Base-by-base conservation (phyloP, 495 filamentous ascomycete species). In the Amphirosellinia nigrospora region DNA sequence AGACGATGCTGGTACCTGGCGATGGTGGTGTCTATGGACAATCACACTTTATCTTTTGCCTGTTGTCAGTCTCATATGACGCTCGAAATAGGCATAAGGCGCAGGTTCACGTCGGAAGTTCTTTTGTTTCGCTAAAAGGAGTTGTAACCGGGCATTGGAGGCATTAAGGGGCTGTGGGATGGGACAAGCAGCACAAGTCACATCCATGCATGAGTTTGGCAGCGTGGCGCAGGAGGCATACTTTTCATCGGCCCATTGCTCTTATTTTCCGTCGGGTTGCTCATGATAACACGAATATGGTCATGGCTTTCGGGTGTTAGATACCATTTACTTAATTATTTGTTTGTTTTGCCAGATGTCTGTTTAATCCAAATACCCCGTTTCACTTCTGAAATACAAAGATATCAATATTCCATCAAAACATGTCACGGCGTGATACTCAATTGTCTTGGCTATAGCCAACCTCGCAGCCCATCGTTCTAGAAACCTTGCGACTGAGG, bases 11-110 rank as follows among this genome's bases (percentile, higher is more conserved):
- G 53, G 46, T 13, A 69, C 48, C 23, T 72, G 70, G 70, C 23
- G 36, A 34, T 61, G 23, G 19, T 72, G 70, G 70, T 72, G 70
- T 34, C 32, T 65, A 39, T 72, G 70, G 70, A 72, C 66, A 19
- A 39, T 66, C 2, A 59, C 56, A 9, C 70, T 72, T 38, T 72
- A 72, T 32, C 45, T 68, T 52, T 52, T 68, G 9, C 66, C 66
- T 0, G 30, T 68, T 23, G 34, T 48, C 19, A 61, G 50, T 41
- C 66, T 68, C 56, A 26, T 68, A 50, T 68, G 21, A 68, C 15
- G 34, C 28, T 41, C 30, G n/a, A 19, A 19, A 4, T 21, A 13
- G 10, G 1, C 28, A 26, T 23, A 16, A 1, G 43, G 4, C 56
- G 36, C n/a, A 8, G 4, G 11, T 53, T 65, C 19, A n/a, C 34